Evolutionary conservation across 2,329 filamentous ascomycete species (phyloP).

Genomic region (Aspergillus sp.): DNA sequence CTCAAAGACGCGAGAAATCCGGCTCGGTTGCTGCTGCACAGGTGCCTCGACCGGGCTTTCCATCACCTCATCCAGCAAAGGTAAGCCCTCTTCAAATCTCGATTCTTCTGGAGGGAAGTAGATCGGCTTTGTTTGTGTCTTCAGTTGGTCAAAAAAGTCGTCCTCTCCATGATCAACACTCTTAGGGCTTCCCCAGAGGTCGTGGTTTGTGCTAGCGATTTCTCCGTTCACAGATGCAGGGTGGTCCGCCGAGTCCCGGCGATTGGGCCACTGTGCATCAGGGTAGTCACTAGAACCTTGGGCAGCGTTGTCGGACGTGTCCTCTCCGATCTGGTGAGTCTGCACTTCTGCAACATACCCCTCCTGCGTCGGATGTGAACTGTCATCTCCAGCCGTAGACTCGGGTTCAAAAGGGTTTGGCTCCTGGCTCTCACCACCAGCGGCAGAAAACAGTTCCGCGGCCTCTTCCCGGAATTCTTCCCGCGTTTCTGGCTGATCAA

Average conservation of each 20-base stretch:
- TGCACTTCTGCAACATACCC: background rate
- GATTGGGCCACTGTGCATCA: conserved; percentile 4
- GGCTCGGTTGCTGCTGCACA: conserved; percentile 25
- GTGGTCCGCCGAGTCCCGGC: conserved; percentile 4
- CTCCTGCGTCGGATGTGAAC: background rate
- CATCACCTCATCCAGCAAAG: conserved; percentile 52
- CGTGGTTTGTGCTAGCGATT: conserved; percentile 15
- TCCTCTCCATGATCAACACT: conserved; percentile 43
- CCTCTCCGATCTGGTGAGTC: background rate
- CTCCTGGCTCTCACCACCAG: background rate
- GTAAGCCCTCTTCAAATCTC: conserved; percentile 69
- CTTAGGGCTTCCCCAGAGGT: conserved; percentile 48
- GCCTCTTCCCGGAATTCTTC: conserved; percentile 3
- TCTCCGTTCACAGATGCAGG: conserved; percentile 13
- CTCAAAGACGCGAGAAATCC: conserved; percentile 37
- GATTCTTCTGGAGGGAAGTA: conserved; percentile 50
- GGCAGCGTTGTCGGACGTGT: background rate
- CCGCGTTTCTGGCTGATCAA: background rate
- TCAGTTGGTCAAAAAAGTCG: conserved; percentile 62
- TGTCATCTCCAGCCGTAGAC: background rate
- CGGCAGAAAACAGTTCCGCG: conserved; percentile 4
- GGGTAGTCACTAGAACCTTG: background rate
- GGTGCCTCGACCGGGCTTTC: conserved; percentile 26
- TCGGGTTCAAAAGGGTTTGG: background rate
- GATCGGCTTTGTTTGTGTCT: conserved; percentile 41